Conservation (phyloP, 2,329 filamentous ascomycete species). For the Colletotrichum sublineola region DNA sequence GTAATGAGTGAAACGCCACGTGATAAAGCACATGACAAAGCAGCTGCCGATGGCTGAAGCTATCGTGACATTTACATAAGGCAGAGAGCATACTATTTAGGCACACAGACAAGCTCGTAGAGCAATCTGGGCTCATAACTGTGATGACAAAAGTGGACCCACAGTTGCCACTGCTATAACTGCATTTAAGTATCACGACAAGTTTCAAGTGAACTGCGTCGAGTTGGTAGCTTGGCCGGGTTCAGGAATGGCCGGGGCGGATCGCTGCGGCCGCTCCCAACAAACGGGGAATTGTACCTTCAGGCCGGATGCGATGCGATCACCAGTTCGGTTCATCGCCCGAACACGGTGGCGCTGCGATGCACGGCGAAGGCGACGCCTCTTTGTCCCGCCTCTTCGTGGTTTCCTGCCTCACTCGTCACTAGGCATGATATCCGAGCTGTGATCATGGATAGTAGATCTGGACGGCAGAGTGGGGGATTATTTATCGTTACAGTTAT, state of each 20-base stretch:
- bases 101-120: no score
- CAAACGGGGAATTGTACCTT: no score
- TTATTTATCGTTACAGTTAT: neutral
- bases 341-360: neutral
- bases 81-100: no score
- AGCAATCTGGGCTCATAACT: no score
- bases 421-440: no score
- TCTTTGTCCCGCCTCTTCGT: neutral
- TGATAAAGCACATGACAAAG: no score
- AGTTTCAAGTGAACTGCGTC: neutral
- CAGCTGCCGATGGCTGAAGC: no score
- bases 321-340: neutral
- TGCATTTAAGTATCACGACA: no score
- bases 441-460: neutral
- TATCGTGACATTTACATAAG: no score
- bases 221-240: neutral
- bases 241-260: neutral
- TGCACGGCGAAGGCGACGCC: neutral
- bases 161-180: no score
- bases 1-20: no score
- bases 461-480: neutral
- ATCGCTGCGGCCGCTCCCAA: neutral
- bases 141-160: no score
- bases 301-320: neutral
- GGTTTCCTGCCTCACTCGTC: neutral